phyloP scores from a whole-genome alignment of 2,329 filamentous ascomycete genomes.

The Botryotinia convoluta region DNA sequence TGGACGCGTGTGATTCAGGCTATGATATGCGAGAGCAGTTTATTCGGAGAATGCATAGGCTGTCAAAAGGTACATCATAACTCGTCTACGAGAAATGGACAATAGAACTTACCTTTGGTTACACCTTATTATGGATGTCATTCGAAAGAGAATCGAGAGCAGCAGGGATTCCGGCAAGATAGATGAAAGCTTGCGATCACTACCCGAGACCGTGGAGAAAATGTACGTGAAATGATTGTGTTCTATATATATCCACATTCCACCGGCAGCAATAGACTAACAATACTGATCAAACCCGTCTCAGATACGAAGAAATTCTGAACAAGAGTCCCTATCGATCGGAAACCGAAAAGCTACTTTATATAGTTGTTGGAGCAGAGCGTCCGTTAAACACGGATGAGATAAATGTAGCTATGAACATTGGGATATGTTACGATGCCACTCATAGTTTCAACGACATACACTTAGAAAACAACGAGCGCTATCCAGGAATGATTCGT shows the following conservation, averaged over 20 bases:
- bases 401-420: constrained; percentile 5
- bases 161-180: background rate
- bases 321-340: background rate
- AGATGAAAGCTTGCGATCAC: background rate
- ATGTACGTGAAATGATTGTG: background rate
- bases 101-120: constrained; percentile 21
- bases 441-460: background rate
- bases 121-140: constrained; percentile 3
- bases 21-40: background rate
- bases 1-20: constrained; percentile 8
- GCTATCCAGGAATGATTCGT: background rate
- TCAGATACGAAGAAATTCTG: constrained; percentile 13
- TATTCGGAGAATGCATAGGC: background rate
- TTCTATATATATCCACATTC: too few species aligned
- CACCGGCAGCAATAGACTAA: too few species aligned
- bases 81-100: background rate
- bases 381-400: background rate
- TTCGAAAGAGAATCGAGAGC: background rate
- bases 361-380: constrained; percentile 10
- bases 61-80: background rate
- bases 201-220: background rate
- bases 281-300: too few species aligned
- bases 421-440: background rate
- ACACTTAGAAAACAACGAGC: background rate
- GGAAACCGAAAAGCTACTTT: constrained; percentile 3